Base-by-base conservation (phyloP, 2,329 filamentous ascomycete genomes). In the Paraphaeosphaeria sporulosa region DNA sequence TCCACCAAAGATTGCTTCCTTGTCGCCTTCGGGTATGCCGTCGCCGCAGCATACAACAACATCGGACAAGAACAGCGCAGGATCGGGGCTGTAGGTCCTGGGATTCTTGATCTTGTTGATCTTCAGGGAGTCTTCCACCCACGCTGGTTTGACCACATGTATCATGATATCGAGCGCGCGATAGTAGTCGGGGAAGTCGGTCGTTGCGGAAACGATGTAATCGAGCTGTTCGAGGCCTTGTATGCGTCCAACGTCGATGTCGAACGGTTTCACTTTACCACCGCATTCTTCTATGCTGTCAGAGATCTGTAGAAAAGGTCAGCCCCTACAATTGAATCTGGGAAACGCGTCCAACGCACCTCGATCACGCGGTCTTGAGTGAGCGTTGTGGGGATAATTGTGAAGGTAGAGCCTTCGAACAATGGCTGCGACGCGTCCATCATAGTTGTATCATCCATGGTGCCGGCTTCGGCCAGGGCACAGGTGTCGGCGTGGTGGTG, bases 131-230 rank as follows among this genome's bases (percentile, higher is more conserved):
- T 84, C 83, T 3, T 86, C 84, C 49, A 97, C 86, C 94, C 95
- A 99, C 58, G 86, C 82, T 3, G 91, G 88, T 65, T 89, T 94
- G 30, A 98, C 89, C 1, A 98, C 91, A 12, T 93, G 90, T 52
- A 95, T 89, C 84, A 96, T 90, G 64, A 87, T 82, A 50, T 92
- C 90, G 64, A 90, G 85, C 1, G 92, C 89, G 63, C 87, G 85
- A 61, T 87, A 83, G 75, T 95, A 98, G 70, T 94, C 88, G n/a
- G 92, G 89, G 69, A 99, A 99, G 76, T 99, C 93, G 78, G 93
- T 91, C 0, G 91, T 94, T 60, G 89, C 87, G 58, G 94, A 86
- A 64, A 92, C 82, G 61, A 92, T 86, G 74, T 91, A 89, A 7
- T 85, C 89, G 61, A 88, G 81, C 55, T 83, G 65, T 38, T 77